A percentile compares a stretch with the other conserved stretches of the same genome.
Evolutionary conservation across 768 basidiomycete species (phyloP).

Genomic region (Boletellus sp.): DNA sequence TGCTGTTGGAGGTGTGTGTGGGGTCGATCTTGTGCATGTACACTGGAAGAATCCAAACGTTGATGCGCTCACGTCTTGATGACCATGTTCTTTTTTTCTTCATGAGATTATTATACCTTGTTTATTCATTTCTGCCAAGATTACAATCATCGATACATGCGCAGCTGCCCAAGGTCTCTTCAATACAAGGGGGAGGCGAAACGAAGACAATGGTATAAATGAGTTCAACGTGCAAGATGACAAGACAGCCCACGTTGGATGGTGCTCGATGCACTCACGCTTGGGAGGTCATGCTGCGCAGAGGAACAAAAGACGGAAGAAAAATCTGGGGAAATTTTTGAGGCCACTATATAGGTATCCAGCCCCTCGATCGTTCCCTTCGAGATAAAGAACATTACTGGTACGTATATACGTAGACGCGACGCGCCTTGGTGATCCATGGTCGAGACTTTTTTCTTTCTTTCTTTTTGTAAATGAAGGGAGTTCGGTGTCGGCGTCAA

Average conservation of each 20-base stretch:
- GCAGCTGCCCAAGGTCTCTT: conserved; percentile 6
- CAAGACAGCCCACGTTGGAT: conserved; percentile 1
- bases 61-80: neutral
- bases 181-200: conserved; percentile 11
- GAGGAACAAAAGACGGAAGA: conserved; percentile 4
- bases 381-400: conserved; percentile 23
- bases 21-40: neutral
- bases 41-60: too few species aligned
- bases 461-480: neutral
- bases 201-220: conserved; percentile 28
- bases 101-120: neutral
- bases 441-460: conserved; percentile 2
- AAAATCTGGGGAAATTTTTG: neutral
- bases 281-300: conserved; percentile 5
- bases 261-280: neutral
- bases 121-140: conserved; percentile 17
- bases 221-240: conserved; percentile 12
- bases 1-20: neutral
- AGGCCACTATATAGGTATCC: conserved; percentile 32
- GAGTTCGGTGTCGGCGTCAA: conserved; percentile 15
- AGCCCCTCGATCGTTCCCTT: conserved; percentile 26
- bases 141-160: conserved; percentile 24
- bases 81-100: neutral
- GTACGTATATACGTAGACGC: conserved; percentile 25
- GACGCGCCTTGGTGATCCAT: conserved; percentile 5